Percentiles rank a stretch among this genome's conserved stretches.
These are phyloP conservation scores for Leccinum longicurvipes DNA, from an alignment of 768 basidiomycete species.

Conservation along the genomic window DNA sequence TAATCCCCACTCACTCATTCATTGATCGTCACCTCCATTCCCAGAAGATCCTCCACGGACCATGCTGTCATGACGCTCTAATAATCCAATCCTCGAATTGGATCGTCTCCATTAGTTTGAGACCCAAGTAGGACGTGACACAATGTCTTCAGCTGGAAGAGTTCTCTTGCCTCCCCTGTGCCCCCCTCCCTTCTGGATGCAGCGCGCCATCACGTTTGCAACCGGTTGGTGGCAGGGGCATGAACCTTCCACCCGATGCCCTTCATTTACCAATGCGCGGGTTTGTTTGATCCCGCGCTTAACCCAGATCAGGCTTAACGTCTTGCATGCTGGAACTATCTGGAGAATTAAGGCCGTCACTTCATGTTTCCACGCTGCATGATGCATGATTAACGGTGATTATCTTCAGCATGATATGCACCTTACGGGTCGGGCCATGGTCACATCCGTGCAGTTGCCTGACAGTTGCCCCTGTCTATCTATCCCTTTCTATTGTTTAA, in stretches of 20 bases:
- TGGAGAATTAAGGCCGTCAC: not conserved
- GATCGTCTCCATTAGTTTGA: slow-evolving; percentile 10
- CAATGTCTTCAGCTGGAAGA: not conserved
- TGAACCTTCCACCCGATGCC: slow-evolving; percentile 1
- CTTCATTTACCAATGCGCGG: not conserved
- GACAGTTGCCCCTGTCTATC: not conserved
- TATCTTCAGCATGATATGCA: slow-evolving; percentile 17
- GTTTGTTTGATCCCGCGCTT: not conserved
- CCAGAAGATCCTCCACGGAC: not conserved
- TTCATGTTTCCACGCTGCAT: not conserved
- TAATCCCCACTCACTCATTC: not conserved
- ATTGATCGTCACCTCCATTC: slow-evolving; percentile 12
- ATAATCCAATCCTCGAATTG: slow-evolving; percentile 14
- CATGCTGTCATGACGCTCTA: not conserved
- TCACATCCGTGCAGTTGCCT: not conserved
- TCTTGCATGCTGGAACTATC: slow-evolving; percentile 3
- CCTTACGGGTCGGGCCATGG: not conserved
- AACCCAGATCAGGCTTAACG: slow-evolving; percentile 8
- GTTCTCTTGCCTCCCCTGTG: not conserved
- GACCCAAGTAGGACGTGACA: not conserved
- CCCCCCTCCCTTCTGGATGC: not conserved
- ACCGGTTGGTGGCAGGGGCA: slow-evolving; percentile 1
- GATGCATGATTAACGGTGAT: slow-evolving; percentile 24
- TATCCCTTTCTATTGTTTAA: not conserved
- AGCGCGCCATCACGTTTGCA: not conserved